phyloP scores from a whole-genome alignment of 83 land plant species.

The Diphasiastrum complanatum region DNA sequence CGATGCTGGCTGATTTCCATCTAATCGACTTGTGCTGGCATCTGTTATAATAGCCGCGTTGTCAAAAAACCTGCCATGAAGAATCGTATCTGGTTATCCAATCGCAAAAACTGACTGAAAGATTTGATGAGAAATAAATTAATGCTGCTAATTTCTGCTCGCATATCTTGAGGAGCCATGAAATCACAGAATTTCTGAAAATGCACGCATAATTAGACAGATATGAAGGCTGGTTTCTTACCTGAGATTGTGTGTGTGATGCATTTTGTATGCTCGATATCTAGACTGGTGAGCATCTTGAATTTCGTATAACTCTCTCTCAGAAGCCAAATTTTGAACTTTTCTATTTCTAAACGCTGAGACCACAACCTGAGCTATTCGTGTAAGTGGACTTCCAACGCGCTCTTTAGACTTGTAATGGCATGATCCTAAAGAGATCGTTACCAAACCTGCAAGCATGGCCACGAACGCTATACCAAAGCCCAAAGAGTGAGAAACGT shows the following conservation, averaged over 20 bases:
- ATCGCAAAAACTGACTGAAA: no score
- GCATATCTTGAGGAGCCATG: no score
- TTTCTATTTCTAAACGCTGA: conserved; percentile 13
- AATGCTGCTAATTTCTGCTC: not conserved
- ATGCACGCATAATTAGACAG: no score
- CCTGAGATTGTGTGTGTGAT: no score
- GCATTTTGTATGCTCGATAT: no score
- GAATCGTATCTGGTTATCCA: not conserved
- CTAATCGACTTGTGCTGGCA: not conserved
- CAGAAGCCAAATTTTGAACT: not conserved
- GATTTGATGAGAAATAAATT: no score
- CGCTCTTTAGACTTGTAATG: not conserved
- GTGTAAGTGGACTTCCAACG: conserved; percentile 9
- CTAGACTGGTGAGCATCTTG: no score
- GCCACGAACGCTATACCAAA: conserved; percentile 1
- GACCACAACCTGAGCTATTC: conserved; percentile 8
- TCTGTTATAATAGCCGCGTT: not conserved
- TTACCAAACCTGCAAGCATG: not conserved
- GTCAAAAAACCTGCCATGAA: conserved; percentile 5
- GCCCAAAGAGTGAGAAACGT: not conserved
- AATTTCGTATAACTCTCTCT: not conserved
- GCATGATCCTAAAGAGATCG: not conserved
- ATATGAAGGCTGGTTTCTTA: no score
- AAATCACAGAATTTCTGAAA: no score
- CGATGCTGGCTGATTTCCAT: not conserved